Base-by-base conservation (phyloP, 2,329 filamentous ascomycete species). In the Akanthomyces dipterigenus region DNA sequence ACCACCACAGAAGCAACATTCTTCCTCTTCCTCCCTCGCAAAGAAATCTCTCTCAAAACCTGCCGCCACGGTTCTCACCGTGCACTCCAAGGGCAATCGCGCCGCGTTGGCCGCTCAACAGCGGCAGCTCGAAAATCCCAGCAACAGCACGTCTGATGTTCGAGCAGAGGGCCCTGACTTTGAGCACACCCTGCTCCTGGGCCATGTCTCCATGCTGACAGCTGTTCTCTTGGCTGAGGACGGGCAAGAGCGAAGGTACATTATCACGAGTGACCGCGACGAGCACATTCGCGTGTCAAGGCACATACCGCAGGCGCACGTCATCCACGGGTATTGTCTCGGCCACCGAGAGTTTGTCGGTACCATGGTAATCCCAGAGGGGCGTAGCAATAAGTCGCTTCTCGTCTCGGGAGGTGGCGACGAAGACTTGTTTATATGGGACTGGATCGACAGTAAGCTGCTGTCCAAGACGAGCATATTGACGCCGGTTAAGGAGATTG, bases 171-270 rank as follows among this genome's bases (percentile, higher is more conserved):
- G 70, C 42, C 74, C 79, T 14, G 68, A 78, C 28, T 96, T 96
- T 70, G 88, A 91, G 67, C 85, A 91, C 67, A 84, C 87, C 42
- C 79, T 96, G 1, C 79, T 97, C 8, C 84, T 99, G 0, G 95
- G 95, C 14, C 95, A 99, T 75, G 95, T 99, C 16, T 97, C 93
- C 1, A 90, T 98, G 85, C 84, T 99, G 55, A 97, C 93, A 1
- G 88, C 91, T 69, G 72, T 97, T 56, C 74, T 79, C 2, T 78
- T 85, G 46, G 81, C 80, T 6, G 77, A 69, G 71, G 79, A 65
- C 64, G 76, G 66, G 63, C 58, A 55, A 24, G 72, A 67, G 26
- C 71, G 72, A 31, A 73, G 72, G 18, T 84, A 84, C 66, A 82
- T 86, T 69, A 65, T 86, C 66, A 84, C 83, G 0, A 78, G 76